Base-by-base conservation (phyloP, 495 filamentous ascomycete species). In the Neurospora discreta region DNA sequence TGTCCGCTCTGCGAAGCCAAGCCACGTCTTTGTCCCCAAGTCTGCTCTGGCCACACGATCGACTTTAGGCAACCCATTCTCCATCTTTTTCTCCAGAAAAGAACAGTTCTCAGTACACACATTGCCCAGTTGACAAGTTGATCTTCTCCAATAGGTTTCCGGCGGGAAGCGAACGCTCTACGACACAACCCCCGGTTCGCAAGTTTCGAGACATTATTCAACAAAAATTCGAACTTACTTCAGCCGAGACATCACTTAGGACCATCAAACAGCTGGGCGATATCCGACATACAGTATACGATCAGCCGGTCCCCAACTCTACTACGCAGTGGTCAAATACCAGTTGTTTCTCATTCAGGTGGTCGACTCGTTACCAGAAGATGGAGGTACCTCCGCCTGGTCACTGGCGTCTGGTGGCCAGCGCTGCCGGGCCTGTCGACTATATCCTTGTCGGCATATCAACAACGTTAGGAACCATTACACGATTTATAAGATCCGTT, bases 401-500 rank as follows among this genome's bases (percentile, higher is more conserved):
- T 36, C 26, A 16, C 26, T 71, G 69, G 69, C 69, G 26, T 68
- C 43, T 26, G 69, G 69, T 15, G 36, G 30, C 42, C 33, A 58
- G 52, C 15, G 69, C 73, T 39, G 33, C 74, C 23, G 68, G 70
- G 40, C 75, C 76, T 23, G 74, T 78, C 41, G 77, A 77, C 11
- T 73, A 74, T 38, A 74, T 74, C 15, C 74, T 80, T 9, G 72
- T 76, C 11, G 71, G 52, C 69, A 76, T 80, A 41, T 72, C 72
- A 13, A 74, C 71, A 10, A 80, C 78, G 2, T 78, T 75, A 11
- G 70, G 72, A 43, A 72, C 74, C 30, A 79, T 80, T 67, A 78
- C 76, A 3, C 71, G 68, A 13, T 80, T 79, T 71, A 78, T 80
- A 65, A 74, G 78, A n/a, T 74, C 73, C 8, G 74, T 79, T 36